Base-by-base conservation (phyloP, 768 basidiomycete species). In the Coprinellus micaceus region DNA sequence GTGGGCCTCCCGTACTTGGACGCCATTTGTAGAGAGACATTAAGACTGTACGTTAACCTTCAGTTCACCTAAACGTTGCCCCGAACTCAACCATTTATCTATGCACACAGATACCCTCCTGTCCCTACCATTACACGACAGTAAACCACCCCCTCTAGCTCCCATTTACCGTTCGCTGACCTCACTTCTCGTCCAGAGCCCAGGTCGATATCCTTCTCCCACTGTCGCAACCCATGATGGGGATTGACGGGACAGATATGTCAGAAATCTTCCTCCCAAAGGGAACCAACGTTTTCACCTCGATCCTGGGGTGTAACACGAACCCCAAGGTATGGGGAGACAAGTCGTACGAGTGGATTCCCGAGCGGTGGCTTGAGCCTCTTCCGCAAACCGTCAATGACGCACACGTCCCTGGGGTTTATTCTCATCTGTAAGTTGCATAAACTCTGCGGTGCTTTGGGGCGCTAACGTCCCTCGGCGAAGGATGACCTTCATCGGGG, bases 281-380 rank as follows among this genome's bases (percentile, higher is more conserved):
- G 53, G 61, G 46, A 55, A 68, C 63, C n/a, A 62, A 58, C 63
- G 54, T 60, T 7, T 36, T 60, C 21, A 48, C 56, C 12, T 60
- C 55, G 4, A 43, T 50, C 11, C 46, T 37, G 13, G 55, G 41
- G n/a, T n/a, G 49, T 3, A 60, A 60, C 29, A 28, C 43, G 1
- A 46, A 60, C 33, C 61, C 64, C n/a, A 62, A 41, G 9, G 54
- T 71, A 3, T 76, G 75, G 74, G 75, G 75, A 1, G 46, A 60
- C 2, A 74, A 76, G 53, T 67, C 71, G 6, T 36, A 63, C 6
- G 68, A 69, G 53, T 76, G 71, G 71, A 69, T 63, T 54, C 73
- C 74, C 6, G 73, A 74, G 44, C 61, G 76, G n/a, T 77, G 72
- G 72, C 59, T 76, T 0, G 61, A 59, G 0, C 66, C 67, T 2